Percentiles rank a stretch among this genome's conserved stretches.
Conservation (phyloP, 2,329 filamentous ascomycete species). For the Sporothrix euskadiensis region DNA sequence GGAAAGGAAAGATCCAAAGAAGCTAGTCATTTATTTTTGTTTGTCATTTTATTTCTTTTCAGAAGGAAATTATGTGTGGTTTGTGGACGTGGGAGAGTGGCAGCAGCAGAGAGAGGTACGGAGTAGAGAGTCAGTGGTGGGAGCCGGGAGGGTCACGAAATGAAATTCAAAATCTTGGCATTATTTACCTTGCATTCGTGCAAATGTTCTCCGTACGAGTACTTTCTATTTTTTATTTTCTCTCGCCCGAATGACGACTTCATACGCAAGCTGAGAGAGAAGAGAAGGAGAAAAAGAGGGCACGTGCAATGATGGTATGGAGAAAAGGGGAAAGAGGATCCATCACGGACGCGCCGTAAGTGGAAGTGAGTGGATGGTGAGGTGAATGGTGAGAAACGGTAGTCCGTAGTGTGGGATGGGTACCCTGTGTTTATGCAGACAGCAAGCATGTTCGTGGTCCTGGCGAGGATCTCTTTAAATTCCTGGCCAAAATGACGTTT, state of each 20-base stretch:
- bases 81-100: not conserved
- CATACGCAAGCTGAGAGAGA: not conserved
- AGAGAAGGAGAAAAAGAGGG: not conserved
- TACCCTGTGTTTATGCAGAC: not conserved
- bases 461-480: not conserved
- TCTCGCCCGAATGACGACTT: not conserved
- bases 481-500: not conserved
- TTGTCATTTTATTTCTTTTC: not conserved
- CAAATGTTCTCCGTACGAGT: not conserved
- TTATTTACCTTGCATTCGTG: not conserved
- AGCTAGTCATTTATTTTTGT: not conserved
- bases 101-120: not conserved
- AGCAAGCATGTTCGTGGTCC: not conserved
- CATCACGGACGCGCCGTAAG: not conserved
- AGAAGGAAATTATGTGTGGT: not conserved
- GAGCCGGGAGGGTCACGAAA: not conserved
- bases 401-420: not conserved
- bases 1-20: not conserved
- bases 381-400: too few species aligned
- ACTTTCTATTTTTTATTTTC: not conserved
- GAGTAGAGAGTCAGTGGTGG: not conserved
- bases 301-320: not conserved
- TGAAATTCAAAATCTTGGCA: slow-evolving; percentile 15
- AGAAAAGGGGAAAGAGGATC: not conserved
- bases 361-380: not conserved